Evolutionary conservation across 768 basidiomycete species (phyloP).

Genomic region (Leccinum uliginosum): DNA sequence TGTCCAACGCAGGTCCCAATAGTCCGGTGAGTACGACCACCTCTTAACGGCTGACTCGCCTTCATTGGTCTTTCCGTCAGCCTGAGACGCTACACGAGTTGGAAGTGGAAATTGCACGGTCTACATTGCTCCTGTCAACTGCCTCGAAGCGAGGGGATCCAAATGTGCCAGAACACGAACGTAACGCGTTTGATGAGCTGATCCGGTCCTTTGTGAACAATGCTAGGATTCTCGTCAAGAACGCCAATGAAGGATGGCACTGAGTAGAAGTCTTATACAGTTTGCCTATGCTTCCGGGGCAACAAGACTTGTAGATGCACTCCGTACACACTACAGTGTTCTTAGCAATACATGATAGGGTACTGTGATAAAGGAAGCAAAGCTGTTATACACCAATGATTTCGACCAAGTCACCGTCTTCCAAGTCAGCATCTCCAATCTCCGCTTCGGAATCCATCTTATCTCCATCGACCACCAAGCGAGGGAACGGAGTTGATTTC

Average conservation of each 20-base stretch:
- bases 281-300: not conserved
- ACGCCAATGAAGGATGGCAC: constrained; percentile 54
- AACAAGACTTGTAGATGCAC: constrained; percentile 1
- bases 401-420: constrained; percentile 79
- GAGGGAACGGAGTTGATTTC: constrained; percentile 21
- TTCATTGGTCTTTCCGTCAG: constrained; percentile 29
- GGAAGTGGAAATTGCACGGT: constrained; percentile 80
- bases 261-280: not conserved
- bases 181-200: constrained; percentile 82
- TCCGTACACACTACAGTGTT: not conserved
- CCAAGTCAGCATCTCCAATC: constrained; percentile 67
- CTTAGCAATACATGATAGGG: not conserved
- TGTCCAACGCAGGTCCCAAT: constrained; percentile 44
- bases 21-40: constrained; percentile 42
- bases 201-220: constrained; percentile 93
- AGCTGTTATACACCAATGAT: constrained; percentile 50
- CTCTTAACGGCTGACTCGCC: not conserved
- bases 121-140: constrained; percentile 65
- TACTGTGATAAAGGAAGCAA: constrained; percentile 1
- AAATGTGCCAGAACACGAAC: constrained; percentile 56
- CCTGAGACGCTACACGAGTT: constrained; percentile 75
- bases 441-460: constrained; percentile 53
- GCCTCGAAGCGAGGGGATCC: constrained; percentile 66
- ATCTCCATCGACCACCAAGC: constrained; percentile 66
- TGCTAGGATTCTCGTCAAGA: constrained; percentile 81